Base-by-base conservation (phyloP, 345 rosid species). In the Viola odorata region DNA sequence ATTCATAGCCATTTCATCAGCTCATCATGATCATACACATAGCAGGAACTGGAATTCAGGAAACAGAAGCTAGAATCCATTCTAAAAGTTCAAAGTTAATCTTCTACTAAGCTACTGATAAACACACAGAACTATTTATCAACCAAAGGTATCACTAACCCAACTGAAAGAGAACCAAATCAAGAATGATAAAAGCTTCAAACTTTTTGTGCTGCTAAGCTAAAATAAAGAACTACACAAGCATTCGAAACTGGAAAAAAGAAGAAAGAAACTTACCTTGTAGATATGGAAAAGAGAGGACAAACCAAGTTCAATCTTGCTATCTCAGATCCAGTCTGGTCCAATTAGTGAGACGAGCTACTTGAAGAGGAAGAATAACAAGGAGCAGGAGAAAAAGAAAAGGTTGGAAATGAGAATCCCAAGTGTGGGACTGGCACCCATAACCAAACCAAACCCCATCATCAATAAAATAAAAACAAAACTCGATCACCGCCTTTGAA, bases 401-500 rank as follows among this genome's bases (percentile, higher is more conserved):
- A 48, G 42, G 32, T 45, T 39, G 64, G 23, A 53, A 53, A 60
- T 38, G 64, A 47, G 54, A 67, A 67, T 53, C 65, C 57, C 42
- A 38, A 47, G 68, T 17, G 16, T 5, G 45, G 41, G n/a, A 53
- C 14, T 8, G 38, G 37, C 4, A 37, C 32, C n/a, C 16, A 37
- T 23, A 37, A 4, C 57, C 41, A 7, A 63, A 37, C n/a, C 12
- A 7, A 63, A 37, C n/a, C 12, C 48, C 65, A 61, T 53, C 41
- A 44, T 16, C 37, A 37, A 53, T 32, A 9, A 45, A 53, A 37
- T 7, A 52, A 44, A 62, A 45, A 55, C 45, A 12, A 7, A 36
- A 54, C 62, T 68, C 60, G 73, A 73, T 64, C 69, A 38, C 73
- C 77, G 72, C 70, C 65, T 64, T 38, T 59, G 32, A 23, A 23